These are phyloP conservation scores for Camillea tinctor DNA, from an alignment of 2,329 filamentous ascomycete genomes.

Conservation along the genomic window DNA sequence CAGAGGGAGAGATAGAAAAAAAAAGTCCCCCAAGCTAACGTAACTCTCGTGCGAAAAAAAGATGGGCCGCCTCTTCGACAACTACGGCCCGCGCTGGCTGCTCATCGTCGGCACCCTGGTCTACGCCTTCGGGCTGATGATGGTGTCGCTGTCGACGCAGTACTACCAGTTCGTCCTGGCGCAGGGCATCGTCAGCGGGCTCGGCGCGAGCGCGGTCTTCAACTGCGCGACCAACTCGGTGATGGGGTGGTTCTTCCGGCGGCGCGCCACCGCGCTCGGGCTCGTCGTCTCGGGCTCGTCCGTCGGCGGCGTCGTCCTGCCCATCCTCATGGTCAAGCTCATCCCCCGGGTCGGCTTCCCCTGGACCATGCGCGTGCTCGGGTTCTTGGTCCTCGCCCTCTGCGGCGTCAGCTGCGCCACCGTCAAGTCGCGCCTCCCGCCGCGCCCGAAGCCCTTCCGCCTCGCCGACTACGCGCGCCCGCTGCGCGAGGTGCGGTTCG, in stretches of 20 bases:
- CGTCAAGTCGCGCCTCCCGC: conserved; percentile 37
- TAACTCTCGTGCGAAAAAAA: neutral
- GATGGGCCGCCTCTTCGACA: conserved; percentile 4
- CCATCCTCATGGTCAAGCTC: conserved; percentile 55
- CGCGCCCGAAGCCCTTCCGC: conserved; percentile 39
- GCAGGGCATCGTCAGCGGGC: conserved; percentile 32
- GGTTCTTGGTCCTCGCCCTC: conserved; percentile 44
- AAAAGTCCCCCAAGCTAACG: too few relatives aligned
- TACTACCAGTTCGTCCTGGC: conserved; percentile 42
- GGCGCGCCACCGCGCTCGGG: conserved; percentile 55
- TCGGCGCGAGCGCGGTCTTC: conserved; percentile 42
- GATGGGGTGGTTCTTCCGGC: neutral
- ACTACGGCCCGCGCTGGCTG: conserved; percentile 32
- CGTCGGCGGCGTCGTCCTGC: conserved; percentile 63
- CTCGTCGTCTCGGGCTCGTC: conserved; percentile 60
- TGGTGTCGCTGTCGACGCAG: conserved; percentile 47
- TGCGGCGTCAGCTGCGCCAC: conserved; percentile 27
- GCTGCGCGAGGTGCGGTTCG: conserved; percentile 46
- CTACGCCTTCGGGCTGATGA: conserved; percentile 59
- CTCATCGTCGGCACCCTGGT: conserved; percentile 49
- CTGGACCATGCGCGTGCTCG: conserved; percentile 62
- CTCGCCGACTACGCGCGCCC: conserved; percentile 46
- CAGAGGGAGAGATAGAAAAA: too few relatives aligned
- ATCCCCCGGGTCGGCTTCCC: conserved; percentile 62
- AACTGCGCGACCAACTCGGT: conserved; percentile 53